phyloP scores from a whole-genome alignment of 345 rosid genomes.

The Carallia brachiata region DNA sequence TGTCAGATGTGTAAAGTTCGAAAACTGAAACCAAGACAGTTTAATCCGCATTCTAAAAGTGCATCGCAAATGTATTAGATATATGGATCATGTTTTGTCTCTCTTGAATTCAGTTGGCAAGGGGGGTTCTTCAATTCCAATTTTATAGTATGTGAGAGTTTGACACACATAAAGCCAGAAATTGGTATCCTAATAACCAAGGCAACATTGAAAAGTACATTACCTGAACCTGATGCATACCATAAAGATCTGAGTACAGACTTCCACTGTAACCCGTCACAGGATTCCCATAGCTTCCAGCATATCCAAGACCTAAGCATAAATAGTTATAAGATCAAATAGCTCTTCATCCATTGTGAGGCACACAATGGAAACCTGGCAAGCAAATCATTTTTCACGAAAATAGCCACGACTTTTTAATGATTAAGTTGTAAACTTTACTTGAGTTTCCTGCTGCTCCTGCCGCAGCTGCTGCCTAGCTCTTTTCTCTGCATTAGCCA shows the following conservation, averaged over 20 bases:
- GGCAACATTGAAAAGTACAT: background rate
- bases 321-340: constrained; percentile 2
- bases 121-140: no score
- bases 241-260: constrained; percentile 34
- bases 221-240: constrained; percentile 45
- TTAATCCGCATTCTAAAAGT: no score
- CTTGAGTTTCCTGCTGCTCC: constrained; percentile 43
- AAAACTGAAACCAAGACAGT: no score
- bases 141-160: background rate
- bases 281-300: constrained; percentile 42
- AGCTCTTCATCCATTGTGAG: no score
- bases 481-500: constrained; percentile 49
- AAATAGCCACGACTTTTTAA: no score
- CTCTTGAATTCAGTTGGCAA: no score
- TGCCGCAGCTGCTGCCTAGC: constrained; percentile 40
- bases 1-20: no score
- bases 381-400: background rate
- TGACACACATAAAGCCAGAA: no score
- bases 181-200: background rate
- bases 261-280: constrained; percentile 38
- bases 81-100: no score
- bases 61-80: no score
- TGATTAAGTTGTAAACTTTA: constrained; percentile 4
- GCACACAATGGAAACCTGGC: background rate
- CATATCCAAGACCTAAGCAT: constrained; percentile 38